Percentiles rank a stretch among this genome's conserved stretches.
These are phyloP conservation scores for Candida schatavii DNA, from an alignment of 805 yeast species.

Conservation along the genomic window DNA sequence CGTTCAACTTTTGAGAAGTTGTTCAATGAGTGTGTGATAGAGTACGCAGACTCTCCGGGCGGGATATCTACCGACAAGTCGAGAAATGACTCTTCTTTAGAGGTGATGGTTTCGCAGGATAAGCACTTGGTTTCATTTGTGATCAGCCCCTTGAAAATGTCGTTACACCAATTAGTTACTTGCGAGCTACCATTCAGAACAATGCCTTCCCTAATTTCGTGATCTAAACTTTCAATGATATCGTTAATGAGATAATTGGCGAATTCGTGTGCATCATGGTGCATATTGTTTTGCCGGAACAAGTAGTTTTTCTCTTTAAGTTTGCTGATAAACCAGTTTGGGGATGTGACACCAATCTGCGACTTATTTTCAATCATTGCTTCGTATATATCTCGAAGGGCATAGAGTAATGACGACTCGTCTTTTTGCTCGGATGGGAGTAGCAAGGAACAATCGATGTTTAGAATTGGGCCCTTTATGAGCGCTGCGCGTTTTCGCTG, in stretches of 20 bases:
- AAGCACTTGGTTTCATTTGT: constrained; percentile 88
- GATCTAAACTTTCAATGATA: constrained; percentile 56
- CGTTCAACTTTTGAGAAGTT: constrained; percentile 85
- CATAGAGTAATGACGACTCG: constrained; percentile 40
- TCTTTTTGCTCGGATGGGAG: constrained; percentile 32
- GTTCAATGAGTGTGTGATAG: constrained; percentile 72
- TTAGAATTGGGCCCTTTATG: constrained; percentile 76
- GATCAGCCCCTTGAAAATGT: constrained; percentile 77
- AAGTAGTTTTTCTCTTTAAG: constrained; percentile 79
- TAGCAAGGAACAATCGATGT: constrained; percentile 67
- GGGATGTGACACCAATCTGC: constrained; percentile 81
- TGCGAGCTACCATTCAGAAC: not conserved
- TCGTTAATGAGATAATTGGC: constrained; percentile 79
- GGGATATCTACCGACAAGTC: constrained; percentile 86
- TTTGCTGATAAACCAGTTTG: constrained; percentile 67
- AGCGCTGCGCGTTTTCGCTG: constrained; percentile 76
- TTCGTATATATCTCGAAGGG: constrained; percentile 84
- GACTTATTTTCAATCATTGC: constrained; percentile 69
- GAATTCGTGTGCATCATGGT: constrained; percentile 98
- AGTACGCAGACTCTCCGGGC: constrained; percentile 52
- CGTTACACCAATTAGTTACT: constrained; percentile 51
- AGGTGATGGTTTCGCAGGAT: constrained; percentile 78
- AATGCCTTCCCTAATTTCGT: constrained; percentile 12
- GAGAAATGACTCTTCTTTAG: constrained; percentile 80
- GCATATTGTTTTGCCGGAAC: constrained; percentile 84